Conservation (phyloP, 1,284 basidiomycete species). For the Cutaneotrichosporon sp. region DNA sequence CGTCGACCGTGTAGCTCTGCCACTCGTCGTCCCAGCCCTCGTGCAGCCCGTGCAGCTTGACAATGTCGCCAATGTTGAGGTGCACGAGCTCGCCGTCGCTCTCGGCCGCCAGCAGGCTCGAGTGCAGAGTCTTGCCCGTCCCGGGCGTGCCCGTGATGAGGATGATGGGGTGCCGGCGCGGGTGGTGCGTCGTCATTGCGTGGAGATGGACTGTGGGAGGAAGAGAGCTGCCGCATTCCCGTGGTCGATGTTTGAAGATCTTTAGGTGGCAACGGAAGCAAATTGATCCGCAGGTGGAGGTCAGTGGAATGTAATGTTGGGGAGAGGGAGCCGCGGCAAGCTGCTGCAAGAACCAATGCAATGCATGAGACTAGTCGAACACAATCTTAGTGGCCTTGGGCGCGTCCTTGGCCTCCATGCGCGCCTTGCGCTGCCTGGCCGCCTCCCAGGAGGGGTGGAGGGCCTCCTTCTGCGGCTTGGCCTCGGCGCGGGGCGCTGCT, state of each 20-base stretch:
- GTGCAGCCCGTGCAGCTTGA: conserved; percentile 81
- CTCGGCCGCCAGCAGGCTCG: conserved; percentile 65
- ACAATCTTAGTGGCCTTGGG: conserved; percentile 58
- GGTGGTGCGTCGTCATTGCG: conserved; percentile 54
- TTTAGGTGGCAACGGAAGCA: conserved; percentile 19
- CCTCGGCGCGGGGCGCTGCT: conserved; percentile 1
- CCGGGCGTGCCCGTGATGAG: conserved; percentile 80
- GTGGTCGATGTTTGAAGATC: not conserved
- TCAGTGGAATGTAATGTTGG: conserved; percentile 3
- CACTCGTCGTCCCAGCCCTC: conserved; percentile 89
- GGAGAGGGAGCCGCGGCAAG: not conserved
- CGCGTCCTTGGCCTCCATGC: conserved; percentile 37
- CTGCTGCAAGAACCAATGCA: not conserved
- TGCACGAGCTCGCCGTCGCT: conserved; percentile 67
- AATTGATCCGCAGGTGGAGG: not conserved
- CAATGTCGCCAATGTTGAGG: conserved; percentile 84
- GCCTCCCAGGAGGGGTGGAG: conserved; percentile 94
- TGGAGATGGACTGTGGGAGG: not conserved
- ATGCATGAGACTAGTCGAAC: conserved; percentile 51
- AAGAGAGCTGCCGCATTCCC: not conserved
- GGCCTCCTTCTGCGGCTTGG: conserved; percentile 9
- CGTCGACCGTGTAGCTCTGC: conserved; percentile 92
- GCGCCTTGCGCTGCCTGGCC: conserved; percentile 73
- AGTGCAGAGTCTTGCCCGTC: conserved; percentile 84
- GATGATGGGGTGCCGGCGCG: conserved; percentile 68